A percentile compares a stretch with the other conserved stretches of the same genome.
Conservation (phyloP, 192 early-diverging fungal genomes). For the Gaertneriomyces sp. region DNA sequence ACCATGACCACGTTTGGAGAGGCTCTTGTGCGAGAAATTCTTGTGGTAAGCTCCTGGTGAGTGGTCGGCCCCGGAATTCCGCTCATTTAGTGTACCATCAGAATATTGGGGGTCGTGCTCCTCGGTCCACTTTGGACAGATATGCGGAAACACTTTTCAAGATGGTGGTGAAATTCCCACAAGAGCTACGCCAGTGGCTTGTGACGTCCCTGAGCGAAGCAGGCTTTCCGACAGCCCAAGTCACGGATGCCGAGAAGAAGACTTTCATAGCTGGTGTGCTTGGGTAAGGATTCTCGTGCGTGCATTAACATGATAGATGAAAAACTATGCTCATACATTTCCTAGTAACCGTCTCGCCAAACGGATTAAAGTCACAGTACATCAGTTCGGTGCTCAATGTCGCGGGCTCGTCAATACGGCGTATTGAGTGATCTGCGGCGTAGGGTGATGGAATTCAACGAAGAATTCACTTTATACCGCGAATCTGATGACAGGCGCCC, state of each 20-base stretch:
- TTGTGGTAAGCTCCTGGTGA: too few species aligned
- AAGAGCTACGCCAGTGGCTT: slow-evolving; percentile 15
- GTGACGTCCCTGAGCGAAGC: slow-evolving; percentile 12
- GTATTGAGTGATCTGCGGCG: slow-evolving; percentile 2
- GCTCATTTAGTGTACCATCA: too few species aligned
- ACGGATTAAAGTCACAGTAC: slow-evolving; percentile 19
- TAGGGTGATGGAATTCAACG: too few species aligned
- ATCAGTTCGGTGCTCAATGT: slow-evolving; percentile 27
- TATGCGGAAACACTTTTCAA: slow-evolving; percentile 21
- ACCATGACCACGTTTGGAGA: too few species aligned
- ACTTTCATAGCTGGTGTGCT: slow-evolving; percentile 18
- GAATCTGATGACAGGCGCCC: too few species aligned
- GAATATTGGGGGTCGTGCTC: slow-evolving; percentile 8
- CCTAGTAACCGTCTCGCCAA: slow-evolving; percentile 18
- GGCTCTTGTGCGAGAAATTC: too few species aligned
- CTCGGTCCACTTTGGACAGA: slow-evolving; percentile 10
- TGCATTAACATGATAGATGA: background rate
- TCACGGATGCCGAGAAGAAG: slow-evolving; percentile 19
- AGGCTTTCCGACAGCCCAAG: slow-evolving; percentile 21
- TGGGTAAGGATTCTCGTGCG: slow-evolving; percentile 17
- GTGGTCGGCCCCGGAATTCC: too few species aligned
- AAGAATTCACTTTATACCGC: too few species aligned
- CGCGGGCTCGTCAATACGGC: slow-evolving; percentile 30
- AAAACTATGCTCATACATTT: background rate
- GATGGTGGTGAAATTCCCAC: slow-evolving; percentile 20